Conservation (phyloP, 176 grass and related monocot species). For the Carex littledalei region DNA sequence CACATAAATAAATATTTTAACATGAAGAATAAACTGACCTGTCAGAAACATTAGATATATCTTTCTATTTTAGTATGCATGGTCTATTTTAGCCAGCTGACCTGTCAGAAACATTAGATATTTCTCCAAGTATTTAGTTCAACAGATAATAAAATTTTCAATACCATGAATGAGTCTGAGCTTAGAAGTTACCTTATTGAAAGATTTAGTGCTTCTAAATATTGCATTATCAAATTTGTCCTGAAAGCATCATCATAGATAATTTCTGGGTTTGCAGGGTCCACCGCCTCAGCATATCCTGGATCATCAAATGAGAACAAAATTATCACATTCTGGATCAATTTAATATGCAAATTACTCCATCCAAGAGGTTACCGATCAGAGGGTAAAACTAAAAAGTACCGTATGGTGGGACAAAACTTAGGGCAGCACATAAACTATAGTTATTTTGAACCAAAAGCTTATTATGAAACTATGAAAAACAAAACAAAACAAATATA, state of each 20-base stretch:
- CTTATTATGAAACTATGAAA: too few relatives aligned
- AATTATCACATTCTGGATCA: too few relatives aligned
- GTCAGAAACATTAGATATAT: too few relatives aligned
- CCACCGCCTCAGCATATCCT: not conserved
- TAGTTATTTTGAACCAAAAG: too few relatives aligned
- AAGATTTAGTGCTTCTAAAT: constrained; percentile 10
- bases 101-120: too few relatives aligned
- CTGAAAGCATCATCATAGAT: not conserved
- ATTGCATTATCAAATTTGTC: constrained; percentile 1
- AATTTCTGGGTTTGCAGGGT: not conserved
- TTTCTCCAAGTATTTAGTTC: not conserved
- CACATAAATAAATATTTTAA: too few relatives aligned
- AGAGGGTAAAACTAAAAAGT: too few relatives aligned
- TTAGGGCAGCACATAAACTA: too few relatives aligned
- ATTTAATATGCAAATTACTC: not conserved
- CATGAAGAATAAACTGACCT: too few relatives aligned
- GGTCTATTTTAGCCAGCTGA: too few relatives aligned
- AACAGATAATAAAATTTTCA: not conserved
- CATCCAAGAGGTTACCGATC: not conserved
- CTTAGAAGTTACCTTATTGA: constrained; percentile 6
- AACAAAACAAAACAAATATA: not conserved
- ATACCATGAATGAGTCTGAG: not conserved
- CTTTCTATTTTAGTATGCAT: too few relatives aligned
- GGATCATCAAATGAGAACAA: not conserved
- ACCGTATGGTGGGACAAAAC: too few relatives aligned